Percentiles rank a stretch among this genome's conserved stretches.
These are phyloP conservation scores for Neofusicoccum laricinum DNA, from an alignment of 2,329 filamentous ascomycete genomes.

Conservation along the genomic window DNA sequence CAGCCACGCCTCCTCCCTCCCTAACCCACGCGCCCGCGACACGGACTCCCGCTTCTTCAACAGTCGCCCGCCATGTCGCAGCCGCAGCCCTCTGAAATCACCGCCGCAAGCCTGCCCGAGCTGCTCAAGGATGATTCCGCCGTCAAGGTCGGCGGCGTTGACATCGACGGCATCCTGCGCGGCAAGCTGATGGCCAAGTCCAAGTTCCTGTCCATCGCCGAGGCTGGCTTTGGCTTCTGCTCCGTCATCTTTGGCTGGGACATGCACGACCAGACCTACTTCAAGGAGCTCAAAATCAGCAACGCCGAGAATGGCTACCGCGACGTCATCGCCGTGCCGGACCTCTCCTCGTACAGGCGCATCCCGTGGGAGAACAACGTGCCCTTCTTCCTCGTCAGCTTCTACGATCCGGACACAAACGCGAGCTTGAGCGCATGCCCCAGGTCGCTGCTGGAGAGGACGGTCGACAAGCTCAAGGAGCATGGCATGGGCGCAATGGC, in stretches of 20 bases:
- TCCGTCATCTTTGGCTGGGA: conserved; percentile 95
- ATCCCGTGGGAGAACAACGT: conserved; percentile 90
- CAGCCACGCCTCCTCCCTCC: neutral
- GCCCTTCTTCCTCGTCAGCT: conserved; percentile 81
- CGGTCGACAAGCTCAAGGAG: conserved; percentile 64
- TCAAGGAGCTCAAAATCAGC: conserved; percentile 78
- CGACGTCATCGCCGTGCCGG: conserved; percentile 78
- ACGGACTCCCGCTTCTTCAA: conserved; percentile 5
- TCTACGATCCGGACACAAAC: conserved; percentile 75
- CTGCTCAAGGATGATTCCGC: conserved; percentile 69
- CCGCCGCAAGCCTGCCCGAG: conserved; percentile 61
- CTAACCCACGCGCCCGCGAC: neutral
- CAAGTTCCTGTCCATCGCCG: conserved; percentile 83
- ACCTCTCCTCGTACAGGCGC: conserved; percentile 72
- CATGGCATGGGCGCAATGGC: conserved; percentile 82
- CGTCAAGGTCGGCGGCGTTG: conserved; percentile 84
- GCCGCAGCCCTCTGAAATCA: conserved; percentile 45
- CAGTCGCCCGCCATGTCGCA: conserved; percentile 24
- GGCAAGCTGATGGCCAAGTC: conserved; percentile 90
- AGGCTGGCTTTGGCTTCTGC: conserved; percentile 86
- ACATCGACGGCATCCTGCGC: conserved; percentile 82
- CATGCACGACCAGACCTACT: conserved; percentile 92
- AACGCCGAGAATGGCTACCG: conserved; percentile 89
- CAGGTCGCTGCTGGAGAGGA: conserved; percentile 67
- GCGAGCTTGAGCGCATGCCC: conserved; percentile 74